Base-by-base conservation (phyloP, 371 early-diverging fungal species). In the Dinochytrium kinnereticum region DNA sequence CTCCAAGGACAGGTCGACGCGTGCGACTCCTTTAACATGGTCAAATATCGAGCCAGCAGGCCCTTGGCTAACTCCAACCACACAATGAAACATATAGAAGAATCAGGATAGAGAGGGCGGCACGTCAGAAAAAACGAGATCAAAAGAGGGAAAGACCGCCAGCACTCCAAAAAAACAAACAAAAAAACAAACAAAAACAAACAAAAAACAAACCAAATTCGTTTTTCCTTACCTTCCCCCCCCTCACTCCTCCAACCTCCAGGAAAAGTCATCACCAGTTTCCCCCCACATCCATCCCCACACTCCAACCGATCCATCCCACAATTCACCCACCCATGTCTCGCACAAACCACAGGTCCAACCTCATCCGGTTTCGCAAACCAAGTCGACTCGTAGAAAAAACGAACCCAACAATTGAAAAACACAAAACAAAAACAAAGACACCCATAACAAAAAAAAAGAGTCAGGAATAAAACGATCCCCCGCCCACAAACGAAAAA, bases 361-460 rank as follows among this genome's bases (percentile, higher is more conserved):
- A 64, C 19, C 31, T 15, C 31, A 34, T 64, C 64, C 10, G 64
- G 64, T 64, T 64, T 64, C 7, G 3, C 24, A 31, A 64, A 64
- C 64, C 64, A 64, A 17, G 64, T 64, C 17, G 38, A 64, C 64
- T 64, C 64, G 31, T 64, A 21, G 10, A 57, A 57, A 10, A 28
- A 57, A 21, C 10, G 28, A 30, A 34, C 10, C 13, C 64, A 36
- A 21, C 24, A 34, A 21, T 55, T 30, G 10, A 30, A 55, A 55
- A 55, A 30, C 13, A 49, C 49, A n/a, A 49, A 15, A n/a, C 49
- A 28, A 57, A 13, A 24, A 10, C 17, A n/a, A n/a, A n/a, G n/a
- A n/a, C n/a, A n/a, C n/a, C n/a, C n/a, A n/a, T n/a, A n/a, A n/a
- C n/a, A n/a, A n/a, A n/a, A n/a, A n/a, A n/a, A n/a, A n/a, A n/a